Percentiles rank a stretch among this genome's conserved stretches.
Evolutionary conservation across 2,329 filamentous ascomycete species (phyloP).

Genomic region (Dothidotthia symphoricarpi): DNA sequence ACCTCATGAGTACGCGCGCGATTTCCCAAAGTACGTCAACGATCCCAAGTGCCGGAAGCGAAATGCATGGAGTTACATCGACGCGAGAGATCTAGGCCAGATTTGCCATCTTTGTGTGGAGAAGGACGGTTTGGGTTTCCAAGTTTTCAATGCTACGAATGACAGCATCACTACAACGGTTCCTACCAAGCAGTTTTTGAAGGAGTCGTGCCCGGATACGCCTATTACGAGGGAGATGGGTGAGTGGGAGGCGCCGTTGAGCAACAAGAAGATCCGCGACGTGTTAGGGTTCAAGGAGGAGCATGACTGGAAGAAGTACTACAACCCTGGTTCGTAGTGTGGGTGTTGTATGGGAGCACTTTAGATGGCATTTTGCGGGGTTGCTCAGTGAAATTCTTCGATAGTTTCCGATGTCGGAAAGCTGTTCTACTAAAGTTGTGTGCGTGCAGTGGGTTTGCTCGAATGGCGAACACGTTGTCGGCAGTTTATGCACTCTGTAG

Average conservation of each 20-base stretch:
- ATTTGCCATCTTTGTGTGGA: slow-evolving; percentile 58
- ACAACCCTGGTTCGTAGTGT: slow-evolving; percentile 30
- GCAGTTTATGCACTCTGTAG: too few relatives aligned
- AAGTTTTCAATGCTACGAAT: slow-evolving; percentile 65
- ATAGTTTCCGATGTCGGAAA: too few relatives aligned
- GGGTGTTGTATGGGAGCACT: neutral
- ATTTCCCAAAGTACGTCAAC: slow-evolving; percentile 54
- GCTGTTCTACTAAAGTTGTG: too few relatives aligned
- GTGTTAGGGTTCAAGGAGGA: slow-evolving; percentile 60
- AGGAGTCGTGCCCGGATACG: slow-evolving; percentile 50
- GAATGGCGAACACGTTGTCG: too few relatives aligned
- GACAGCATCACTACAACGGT: slow-evolving; percentile 57
- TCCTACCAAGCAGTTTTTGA: slow-evolving; percentile 54
- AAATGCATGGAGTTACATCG: slow-evolving; percentile 64
- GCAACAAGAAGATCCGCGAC: slow-evolving; percentile 59
- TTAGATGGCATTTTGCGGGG: too few relatives aligned
- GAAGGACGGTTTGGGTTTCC: slow-evolving; percentile 58
- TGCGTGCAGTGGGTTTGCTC: too few relatives aligned
- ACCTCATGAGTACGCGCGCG: slow-evolving; percentile 58
- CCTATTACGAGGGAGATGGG: slow-evolving; percentile 57
- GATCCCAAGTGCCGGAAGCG: slow-evolving; percentile 53
- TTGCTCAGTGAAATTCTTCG: too few relatives aligned
- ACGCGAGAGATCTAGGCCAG: slow-evolving; percentile 60
- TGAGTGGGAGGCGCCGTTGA: slow-evolving; percentile 59
- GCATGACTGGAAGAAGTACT: slow-evolving; percentile 57